Conservation (phyloP, 768 basidiomycete genomes). For the Boletus speciosus region DNA sequence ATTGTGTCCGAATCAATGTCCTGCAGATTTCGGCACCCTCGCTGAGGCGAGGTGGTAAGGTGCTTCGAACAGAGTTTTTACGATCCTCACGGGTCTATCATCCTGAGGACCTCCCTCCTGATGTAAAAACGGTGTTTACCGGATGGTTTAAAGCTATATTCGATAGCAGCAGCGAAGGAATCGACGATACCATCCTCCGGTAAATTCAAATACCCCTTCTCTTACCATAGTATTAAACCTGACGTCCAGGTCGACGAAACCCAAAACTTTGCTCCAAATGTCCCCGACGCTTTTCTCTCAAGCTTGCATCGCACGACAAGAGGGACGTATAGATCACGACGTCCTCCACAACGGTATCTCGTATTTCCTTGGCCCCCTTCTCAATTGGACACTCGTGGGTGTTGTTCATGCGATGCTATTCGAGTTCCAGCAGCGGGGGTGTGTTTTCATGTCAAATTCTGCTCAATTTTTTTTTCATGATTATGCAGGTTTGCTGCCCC, state of each 20-base stretch:
- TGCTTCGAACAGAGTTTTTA: conserved; percentile 50
- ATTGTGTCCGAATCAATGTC: background rate
- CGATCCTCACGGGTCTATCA: conserved; percentile 45
- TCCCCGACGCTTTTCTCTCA: conserved; percentile 63
- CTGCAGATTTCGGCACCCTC: conserved; percentile 48
- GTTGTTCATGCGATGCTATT: conserved; percentile 60
- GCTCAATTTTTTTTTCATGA: background rate
- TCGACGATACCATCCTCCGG: conserved; percentile 76
- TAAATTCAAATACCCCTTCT: conserved; percentile 22
- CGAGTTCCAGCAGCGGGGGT: conserved; percentile 60
- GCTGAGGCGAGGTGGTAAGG: conserved; percentile 45
- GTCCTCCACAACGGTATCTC: conserved; percentile 70
- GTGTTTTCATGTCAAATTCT: conserved; percentile 13
- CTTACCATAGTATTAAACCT: background rate
- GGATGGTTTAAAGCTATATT: conserved; percentile 79
- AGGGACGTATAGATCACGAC: conserved; percentile 62
- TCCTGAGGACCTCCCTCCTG: conserved; percentile 38
- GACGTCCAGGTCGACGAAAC: conserved; percentile 60
- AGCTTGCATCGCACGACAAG: conserved; percentile 48
- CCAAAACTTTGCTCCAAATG: conserved; percentile 62
- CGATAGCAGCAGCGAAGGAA: conserved; percentile 73
- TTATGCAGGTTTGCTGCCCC: conserved; percentile 43
- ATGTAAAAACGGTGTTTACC: conserved; percentile 43
- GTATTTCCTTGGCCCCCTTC: conserved; percentile 68
- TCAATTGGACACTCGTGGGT: conserved; percentile 79